Evolutionary conservation across 257 asterid genomes (phyloP).

Genomic region (Echites panduratus): DNA sequence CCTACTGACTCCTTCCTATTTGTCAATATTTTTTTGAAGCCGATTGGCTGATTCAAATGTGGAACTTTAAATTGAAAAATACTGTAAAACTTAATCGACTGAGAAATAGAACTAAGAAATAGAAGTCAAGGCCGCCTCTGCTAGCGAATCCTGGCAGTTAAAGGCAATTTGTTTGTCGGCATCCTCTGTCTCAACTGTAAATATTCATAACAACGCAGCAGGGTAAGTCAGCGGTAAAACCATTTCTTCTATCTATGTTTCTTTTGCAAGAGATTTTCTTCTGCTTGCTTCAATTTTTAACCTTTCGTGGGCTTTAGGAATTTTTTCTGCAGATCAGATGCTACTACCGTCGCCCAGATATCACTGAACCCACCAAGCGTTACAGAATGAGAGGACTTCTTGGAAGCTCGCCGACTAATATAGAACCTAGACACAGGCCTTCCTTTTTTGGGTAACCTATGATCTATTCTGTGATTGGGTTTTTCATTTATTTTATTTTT

Average conservation of each 20-base stretch:
- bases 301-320: background rate
- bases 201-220: no score
- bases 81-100: no score
- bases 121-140: no score
- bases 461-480: background rate
- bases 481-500: background rate
- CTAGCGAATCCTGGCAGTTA: no score
- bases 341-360: conserved; percentile 17
- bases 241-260: background rate
- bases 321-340: conserved; percentile 30
- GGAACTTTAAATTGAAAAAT: no score
- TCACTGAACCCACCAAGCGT: conserved; percentile 5
- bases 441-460: conserved; percentile 33
- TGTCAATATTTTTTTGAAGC: no score
- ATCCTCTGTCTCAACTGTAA: no score
- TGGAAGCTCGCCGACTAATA: conserved; percentile 39
- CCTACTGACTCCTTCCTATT: no score
- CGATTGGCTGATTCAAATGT: no score
- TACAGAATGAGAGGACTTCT: conserved; percentile 47
- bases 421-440: conserved; percentile 59
- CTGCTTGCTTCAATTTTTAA: background rate
- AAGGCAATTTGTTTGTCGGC: no score
- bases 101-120: no score
- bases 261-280: background rate
- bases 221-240: no score